phyloP scores from a whole-genome alignment of 116 monocot species.

The Trichopus zeylanicus region DNA sequence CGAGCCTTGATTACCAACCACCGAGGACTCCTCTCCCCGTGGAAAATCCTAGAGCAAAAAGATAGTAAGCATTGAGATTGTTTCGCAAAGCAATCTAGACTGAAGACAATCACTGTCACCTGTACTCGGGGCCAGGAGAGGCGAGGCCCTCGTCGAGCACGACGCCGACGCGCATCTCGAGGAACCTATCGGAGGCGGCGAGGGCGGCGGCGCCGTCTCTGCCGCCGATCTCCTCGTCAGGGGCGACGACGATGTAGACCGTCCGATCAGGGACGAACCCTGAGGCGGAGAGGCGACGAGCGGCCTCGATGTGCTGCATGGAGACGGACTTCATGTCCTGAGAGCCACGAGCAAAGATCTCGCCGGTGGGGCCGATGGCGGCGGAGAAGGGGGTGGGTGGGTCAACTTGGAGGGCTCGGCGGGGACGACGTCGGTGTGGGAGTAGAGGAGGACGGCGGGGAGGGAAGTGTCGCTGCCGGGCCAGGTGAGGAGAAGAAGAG shows the following conservation, averaged over 20 bases:
- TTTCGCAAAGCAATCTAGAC: no score
- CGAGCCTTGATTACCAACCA: slow-evolving; percentile 62
- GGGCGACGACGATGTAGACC: slow-evolving; percentile 72
- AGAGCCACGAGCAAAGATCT: slow-evolving; percentile 76
- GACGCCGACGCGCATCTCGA: slow-evolving; percentile 56
- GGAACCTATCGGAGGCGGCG: slow-evolving; percentile 45
- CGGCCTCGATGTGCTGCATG: slow-evolving; percentile 87
- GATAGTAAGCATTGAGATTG: no score
- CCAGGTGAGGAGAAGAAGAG: slow-evolving; percentile 79
- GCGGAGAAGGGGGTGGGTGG: slow-evolving; percentile 68
- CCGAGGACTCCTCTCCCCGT: slow-evolving; percentile 81
- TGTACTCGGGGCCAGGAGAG: slow-evolving; percentile 52
- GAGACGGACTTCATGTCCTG: slow-evolving; percentile 99
- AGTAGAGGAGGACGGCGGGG: slow-evolving; percentile 86
- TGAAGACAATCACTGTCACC: no score
- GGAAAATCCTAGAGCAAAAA: slow-evolving; percentile 80
- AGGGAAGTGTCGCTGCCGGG: slow-evolving; percentile 49
- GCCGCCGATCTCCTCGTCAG: slow-evolving; percentile 96
- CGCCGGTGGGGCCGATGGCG: slow-evolving; percentile 27
- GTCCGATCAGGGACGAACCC: slow-evolving; percentile 62
- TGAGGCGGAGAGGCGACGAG: slow-evolving; percentile 30
- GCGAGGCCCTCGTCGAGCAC: slow-evolving; percentile 93
- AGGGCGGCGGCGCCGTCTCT: slow-evolving; percentile 44
- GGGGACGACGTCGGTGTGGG: slow-evolving; percentile 97
- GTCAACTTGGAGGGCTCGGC: slow-evolving; percentile 75